A percentile compares a stretch with the other conserved stretches of the same genome.
These are phyloP conservation scores for Lactarius sanguifluus DNA, from an alignment of 768 basidiomycete species.

Conservation along the genomic window DNA sequence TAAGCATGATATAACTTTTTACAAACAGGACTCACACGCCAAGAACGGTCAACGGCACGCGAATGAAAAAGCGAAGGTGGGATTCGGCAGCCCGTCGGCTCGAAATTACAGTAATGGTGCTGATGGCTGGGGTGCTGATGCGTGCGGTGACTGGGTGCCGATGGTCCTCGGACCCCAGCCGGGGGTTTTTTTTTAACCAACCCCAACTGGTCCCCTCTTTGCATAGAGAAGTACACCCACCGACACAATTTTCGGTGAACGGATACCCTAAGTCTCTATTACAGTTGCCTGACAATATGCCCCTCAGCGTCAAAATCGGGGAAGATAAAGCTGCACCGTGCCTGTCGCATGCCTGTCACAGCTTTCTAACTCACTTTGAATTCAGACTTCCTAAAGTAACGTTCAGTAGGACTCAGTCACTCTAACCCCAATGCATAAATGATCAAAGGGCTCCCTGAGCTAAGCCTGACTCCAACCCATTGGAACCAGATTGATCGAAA, in stretches of 20 bases:
- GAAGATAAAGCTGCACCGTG: neutral
- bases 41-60: too few relatives aligned
- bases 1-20: too few relatives aligned
- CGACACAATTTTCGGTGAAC: neutral
- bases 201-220: neutral
- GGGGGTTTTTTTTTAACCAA: neutral
- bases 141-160: too few relatives aligned
- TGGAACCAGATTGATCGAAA: neutral
- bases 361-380: neutral
- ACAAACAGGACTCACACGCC: too few relatives aligned
- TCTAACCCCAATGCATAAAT: slow-evolving; percentile 2
- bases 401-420: neutral
- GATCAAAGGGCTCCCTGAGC: neutral
- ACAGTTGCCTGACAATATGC: neutral
- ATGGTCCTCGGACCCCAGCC: neutral
- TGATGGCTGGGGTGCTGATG: too few relatives aligned
- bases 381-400: neutral
- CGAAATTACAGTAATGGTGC: too few relatives aligned
- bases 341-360: neutral
- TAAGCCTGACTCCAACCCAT: neutral
- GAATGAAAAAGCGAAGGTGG: neutral
- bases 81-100: neutral
- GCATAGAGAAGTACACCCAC: neutral
- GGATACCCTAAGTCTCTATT: neutral
- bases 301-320: neutral